phyloP scores from a whole-genome alignment of 371 early-diverging fungal species.

The Mortierella sp. region DNA sequence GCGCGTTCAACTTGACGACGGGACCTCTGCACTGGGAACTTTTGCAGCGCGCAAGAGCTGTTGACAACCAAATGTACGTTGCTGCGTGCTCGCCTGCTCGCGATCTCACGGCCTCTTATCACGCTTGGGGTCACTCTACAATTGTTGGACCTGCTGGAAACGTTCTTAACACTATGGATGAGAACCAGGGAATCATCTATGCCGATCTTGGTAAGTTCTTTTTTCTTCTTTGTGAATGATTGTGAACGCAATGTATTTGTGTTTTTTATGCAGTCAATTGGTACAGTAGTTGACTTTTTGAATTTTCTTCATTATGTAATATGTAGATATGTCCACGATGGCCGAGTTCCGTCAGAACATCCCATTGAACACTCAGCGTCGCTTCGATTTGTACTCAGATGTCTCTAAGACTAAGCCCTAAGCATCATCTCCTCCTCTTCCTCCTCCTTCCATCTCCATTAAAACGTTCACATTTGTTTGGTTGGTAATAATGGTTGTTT shows the following conservation, averaged over 20 bases:
- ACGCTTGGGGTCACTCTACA: conserved; percentile 96
- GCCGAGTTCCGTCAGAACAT: conserved; percentile 77
- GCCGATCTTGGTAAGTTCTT: conserved; percentile 77
- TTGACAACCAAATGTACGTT: conserved; percentile 86
- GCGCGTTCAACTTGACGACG: conserved; percentile 96
- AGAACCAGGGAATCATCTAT: conserved; percentile 88
- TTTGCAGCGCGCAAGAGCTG: conserved; percentile 86
- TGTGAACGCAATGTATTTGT: not conserved
- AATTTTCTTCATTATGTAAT: not conserved
- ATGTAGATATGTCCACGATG: conserved; percentile 72
- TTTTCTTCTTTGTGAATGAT: not conserved
- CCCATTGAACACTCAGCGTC: conserved; percentile 85
- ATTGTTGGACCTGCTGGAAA: conserved; percentile 88
- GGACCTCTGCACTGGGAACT: conserved; percentile 97
- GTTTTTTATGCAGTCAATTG: not conserved
- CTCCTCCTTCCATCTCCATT: not conserved
- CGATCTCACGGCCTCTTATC: conserved; percentile 81
- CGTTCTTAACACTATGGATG: conserved; percentile 80
- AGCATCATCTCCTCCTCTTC: not conserved
- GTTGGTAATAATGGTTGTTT: conserved; percentile 9
- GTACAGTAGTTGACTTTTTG: not conserved
- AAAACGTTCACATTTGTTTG: not conserved
- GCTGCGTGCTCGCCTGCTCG: conserved; percentile 97
- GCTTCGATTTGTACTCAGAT: conserved; percentile 91
- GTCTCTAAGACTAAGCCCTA: conserved; percentile 56